Base-by-base conservation (phyloP, 1,139 yeast species). In the Pichia sp. region DNA sequence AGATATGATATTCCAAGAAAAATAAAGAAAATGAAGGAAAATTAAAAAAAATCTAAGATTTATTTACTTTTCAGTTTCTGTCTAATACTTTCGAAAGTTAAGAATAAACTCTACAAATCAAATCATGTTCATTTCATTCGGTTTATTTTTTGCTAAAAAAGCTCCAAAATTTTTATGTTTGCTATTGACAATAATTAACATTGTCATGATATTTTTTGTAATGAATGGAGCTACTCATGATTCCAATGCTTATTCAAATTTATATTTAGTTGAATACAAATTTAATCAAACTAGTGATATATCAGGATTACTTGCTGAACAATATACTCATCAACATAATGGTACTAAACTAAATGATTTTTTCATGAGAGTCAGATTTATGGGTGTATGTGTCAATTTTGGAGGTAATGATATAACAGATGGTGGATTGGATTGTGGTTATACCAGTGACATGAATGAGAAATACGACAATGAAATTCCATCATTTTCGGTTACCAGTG, bases 151-250 rank as follows among this genome's bases (percentile, higher is more conserved):
- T 10, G 32, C 52, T 4, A 52, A 51, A 28, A 53, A 47, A 16
- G 36, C 48, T 5, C 57, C 60, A 27, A 55, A 56, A 23, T 16
- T 57, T 2, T 11, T 52, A 16, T 40, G 52, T 41, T 2, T 49
- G 1, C 26, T 55, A 7, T 35, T 58, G 5, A 45, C 58, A 9
- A 50, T 60, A n/a, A 45, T 59, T n/a, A 55, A 53, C 40, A 43
- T 54, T 12, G 48, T 57, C 24, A 42, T 63, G 23, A 56, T 77
- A n/a, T 68, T 75, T 5, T 79, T 77, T 55, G 63, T 80, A 10
- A 59, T 79, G 20, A 59, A 76, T 11, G 80, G 85, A 1, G 76
- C 84, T 48, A 67, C 75, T 22, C 64, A 64, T 20, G 46, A 65
- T 1, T 49, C 67, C 0, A 36, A 63, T 0, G 65, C 74, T 1